Base-by-base conservation (phyloP, 2,329 filamentous ascomycete species). In the Pseudocercospora eumusae region DNA sequence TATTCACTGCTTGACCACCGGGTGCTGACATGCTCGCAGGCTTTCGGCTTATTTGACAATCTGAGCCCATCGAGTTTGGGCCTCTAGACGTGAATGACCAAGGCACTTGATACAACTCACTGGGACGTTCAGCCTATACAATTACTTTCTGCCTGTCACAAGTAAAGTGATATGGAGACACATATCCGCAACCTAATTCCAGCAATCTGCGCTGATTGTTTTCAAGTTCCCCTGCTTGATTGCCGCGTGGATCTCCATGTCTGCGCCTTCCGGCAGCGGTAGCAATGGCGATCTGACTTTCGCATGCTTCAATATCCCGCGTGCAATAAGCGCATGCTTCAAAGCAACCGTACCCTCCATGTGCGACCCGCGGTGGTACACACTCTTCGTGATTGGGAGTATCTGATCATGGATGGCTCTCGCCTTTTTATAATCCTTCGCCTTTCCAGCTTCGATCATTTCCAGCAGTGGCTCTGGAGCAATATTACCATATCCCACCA, bases 291-390 rank as follows among this genome's bases (percentile, higher is more conserved):
- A 81, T n/a, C 81, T 72, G 2, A 83, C 80, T 2, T 80, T 83
- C 10, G 81, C 80, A 56, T 83, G 80, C 11, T 75, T 73, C 11
- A 83, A 64, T 33, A 83, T 82, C 1, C 82, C 81, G 10, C 81
- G 70, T 10, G 81, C 81, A 23, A 83, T 80, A 25, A 83, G 71
- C 13, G 80, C 81, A 62, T 83, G 81, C 73, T 83, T 84, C 21
- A 83, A 62, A 7, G 72, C 65, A 3, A 67, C 65, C n/a, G 58
- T 60, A 11, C 82, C 82, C 71, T 83, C 81, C 81, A 83, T 83
- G 61, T 83, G 82, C 9, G 80, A 83, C 9, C 81, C 82, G 5
- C 81, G 78, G 69, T 84, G 81, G 66, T 84, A 83, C 0, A 84
- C 80, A n/a, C 77, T 79, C 72, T 81, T 82, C 1, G 82, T 83